A percentile compares a stretch with the other conserved stretches of the same genome.
Conservation (phyloP, 2,329 filamentous ascomycete species). For the Sclerotinia trifoliorum region DNA sequence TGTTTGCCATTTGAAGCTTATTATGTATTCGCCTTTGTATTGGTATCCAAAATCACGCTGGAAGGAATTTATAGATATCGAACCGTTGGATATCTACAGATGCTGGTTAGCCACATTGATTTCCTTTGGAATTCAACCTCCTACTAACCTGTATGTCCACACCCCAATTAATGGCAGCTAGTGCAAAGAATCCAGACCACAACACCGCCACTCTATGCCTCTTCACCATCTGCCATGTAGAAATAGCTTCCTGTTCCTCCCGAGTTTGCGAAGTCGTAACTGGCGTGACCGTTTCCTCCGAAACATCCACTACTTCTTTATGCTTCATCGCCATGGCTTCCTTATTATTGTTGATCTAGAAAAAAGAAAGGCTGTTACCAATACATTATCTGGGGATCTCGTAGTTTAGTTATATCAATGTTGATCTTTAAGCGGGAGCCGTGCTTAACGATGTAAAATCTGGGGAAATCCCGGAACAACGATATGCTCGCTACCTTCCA, state of each 20-base stretch:
- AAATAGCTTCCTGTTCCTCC: conserved; percentile 6
- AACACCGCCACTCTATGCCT: conserved; percentile 20
- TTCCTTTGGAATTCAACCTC: too few species aligned
- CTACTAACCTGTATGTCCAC: conserved; percentile 21
- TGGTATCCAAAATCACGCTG: conserved; percentile 21
- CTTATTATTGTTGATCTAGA: neutral
- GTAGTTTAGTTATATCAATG: neutral
- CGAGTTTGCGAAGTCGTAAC: neutral
- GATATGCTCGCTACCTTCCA: neutral
- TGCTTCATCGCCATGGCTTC: neutral
- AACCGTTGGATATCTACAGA: conserved; percentile 1
- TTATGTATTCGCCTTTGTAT: conserved; percentile 17
- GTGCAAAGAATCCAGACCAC: conserved; percentile 18
- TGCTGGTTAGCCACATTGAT: neutral
- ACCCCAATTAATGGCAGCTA: conserved; percentile 22
- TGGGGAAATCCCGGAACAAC: conserved; percentile 10
- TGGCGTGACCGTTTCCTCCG: neutral
- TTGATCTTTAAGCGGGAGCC: neutral
- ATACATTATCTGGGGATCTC: neutral
- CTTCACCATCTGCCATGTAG: conserved; percentile 18
- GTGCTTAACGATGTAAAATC: conserved; percentile 4
- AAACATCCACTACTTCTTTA: neutral
- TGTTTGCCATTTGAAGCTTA: conserved; percentile 22
- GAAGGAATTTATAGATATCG: conserved; percentile 19
- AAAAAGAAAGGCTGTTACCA: neutral